These are phyloP conservation scores for Gillenia trifoliata DNA, from an alignment of 306 rosid genomes.

Conservation along the genomic window DNA sequence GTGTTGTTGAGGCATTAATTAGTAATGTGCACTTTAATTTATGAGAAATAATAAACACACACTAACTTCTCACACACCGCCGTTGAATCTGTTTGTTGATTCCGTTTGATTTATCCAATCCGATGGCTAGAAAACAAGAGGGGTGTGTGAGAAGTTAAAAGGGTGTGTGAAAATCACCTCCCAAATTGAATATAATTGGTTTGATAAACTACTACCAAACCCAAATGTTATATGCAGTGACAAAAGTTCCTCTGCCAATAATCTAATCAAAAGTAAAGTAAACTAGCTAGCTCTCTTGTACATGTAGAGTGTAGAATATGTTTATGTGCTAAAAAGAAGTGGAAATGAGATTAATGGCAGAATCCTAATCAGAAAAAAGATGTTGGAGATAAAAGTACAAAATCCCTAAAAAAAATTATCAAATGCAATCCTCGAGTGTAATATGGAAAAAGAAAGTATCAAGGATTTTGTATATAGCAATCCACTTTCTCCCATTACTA, in stretches of 20 bases:
- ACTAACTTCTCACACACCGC: too few species aligned
- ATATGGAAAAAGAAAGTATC: background rate
- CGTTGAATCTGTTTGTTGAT: too few species aligned
- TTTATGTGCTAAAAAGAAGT: background rate
- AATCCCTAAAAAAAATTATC: background rate
- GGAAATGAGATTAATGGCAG: background rate
- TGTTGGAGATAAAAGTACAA: conserved; percentile 12
- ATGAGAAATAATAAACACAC: too few species aligned
- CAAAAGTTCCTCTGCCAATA: background rate
- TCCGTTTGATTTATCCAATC: too few species aligned
- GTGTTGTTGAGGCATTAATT: too few species aligned
- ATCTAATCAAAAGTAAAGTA: background rate
- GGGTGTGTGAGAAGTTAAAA: too few species aligned
- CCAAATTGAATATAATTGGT: too few species aligned
- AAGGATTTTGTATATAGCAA: conserved; percentile 7
- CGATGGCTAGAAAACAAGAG: too few species aligned
- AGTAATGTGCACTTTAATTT: too few species aligned
- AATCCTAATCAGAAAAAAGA: conserved; percentile 7
- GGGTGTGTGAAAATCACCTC: too few species aligned
- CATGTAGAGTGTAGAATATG: background rate
- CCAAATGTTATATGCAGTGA: background rate
- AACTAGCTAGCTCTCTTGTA: background rate
- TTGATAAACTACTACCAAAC: background rate
- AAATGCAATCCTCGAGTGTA: background rate
- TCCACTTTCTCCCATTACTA: conserved; percentile 7